phyloP scores from a whole-genome alignment of 768 basidiomycete species.

The Tylopilus cervinicoccineus region DNA sequence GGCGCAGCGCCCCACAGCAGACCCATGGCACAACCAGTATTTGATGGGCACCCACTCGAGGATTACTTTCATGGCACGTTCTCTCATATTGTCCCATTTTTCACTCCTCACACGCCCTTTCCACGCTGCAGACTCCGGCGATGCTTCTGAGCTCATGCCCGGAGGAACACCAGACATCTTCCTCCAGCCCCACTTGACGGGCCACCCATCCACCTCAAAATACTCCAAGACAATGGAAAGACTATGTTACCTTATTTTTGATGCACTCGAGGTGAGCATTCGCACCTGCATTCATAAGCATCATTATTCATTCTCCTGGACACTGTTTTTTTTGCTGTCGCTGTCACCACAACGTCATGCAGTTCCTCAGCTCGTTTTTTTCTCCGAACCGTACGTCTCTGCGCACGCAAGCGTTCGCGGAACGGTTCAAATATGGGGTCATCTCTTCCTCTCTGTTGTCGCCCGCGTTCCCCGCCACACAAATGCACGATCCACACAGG shows the following conservation, averaged over 20 bases:
- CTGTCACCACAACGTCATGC: conserved; percentile 11
- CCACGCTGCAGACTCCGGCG: conserved; percentile 51
- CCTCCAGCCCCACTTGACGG: conserved; percentile 17
- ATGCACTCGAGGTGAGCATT: conserved; percentile 36
- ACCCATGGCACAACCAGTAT: conserved; percentile 71
- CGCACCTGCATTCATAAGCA: conserved; percentile 10
- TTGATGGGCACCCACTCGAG: conserved; percentile 73
- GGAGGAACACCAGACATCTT: conserved; percentile 42
- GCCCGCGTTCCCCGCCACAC: conserved; percentile 45
- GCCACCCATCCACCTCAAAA: conserved; percentile 4
- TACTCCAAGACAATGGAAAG: conserved; percentile 27
- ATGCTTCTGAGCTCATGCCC: conserved; percentile 53
- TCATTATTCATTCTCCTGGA: conserved; percentile 7
- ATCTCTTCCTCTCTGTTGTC: conserved; percentile 79
- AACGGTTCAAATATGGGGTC: conserved; percentile 81
- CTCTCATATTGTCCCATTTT: conserved; percentile 1
- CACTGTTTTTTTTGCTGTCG: neutral
- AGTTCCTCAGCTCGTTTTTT: conserved; percentile 40
- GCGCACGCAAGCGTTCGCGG: conserved; percentile 52
- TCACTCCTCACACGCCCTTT: conserved; percentile 10
- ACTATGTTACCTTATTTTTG: conserved; percentile 23
- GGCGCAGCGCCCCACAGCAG: conserved; percentile 4
- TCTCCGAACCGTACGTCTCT: conserved; percentile 31
- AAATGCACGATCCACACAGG: conserved; percentile 27
- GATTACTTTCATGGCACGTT: conserved; percentile 61